A percentile compares a stretch with the other conserved stretches of the same genome.
Conservation (phyloP, 129 eudicot genomes). For the Cynara cardunculus region DNA sequence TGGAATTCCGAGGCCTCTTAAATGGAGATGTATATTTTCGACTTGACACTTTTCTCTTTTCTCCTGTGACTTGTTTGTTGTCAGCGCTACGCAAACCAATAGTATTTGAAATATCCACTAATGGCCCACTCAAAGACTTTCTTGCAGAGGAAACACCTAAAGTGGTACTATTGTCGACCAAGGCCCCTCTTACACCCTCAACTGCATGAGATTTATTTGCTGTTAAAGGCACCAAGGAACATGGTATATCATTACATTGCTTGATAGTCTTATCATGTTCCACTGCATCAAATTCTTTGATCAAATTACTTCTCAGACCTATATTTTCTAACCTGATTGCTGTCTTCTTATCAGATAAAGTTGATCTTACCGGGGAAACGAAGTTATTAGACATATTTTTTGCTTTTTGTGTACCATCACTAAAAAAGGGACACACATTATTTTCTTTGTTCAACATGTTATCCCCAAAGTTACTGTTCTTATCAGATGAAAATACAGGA, state of each 20-base stretch:
- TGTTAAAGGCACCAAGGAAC: constrained; percentile 14
- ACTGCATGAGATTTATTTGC: background rate
- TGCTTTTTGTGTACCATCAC: constrained; percentile 23
- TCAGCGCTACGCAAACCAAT: constrained; percentile 12
- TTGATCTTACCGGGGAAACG: constrained; percentile 53
- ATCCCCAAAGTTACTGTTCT: constrained; percentile 16
- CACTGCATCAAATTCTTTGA: constrained; percentile 67
- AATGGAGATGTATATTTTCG: constrained; percentile 63
- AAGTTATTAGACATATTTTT: constrained; percentile 40
- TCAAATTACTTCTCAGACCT: constrained; percentile 57
- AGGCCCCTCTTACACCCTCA: constrained; percentile 4
- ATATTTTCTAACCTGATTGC: constrained; percentile 28
- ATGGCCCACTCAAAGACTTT: constrained; percentile 39
- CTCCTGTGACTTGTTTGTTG: constrained; percentile 33
- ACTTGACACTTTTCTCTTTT: constrained; percentile 47
- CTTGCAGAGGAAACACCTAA: constrained; percentile 15
- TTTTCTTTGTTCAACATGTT: constrained; percentile 29
- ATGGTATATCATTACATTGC: constrained; percentile 19
- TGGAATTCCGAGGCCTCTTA: constrained; percentile 80
- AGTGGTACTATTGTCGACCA: constrained; percentile 17
- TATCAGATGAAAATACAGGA: constrained; percentile 35
- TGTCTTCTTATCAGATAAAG: constrained; percentile 35
- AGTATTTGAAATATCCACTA: constrained; percentile 64
- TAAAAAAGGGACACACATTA: constrained; percentile 20
- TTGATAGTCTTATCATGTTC: constrained; percentile 32